Conservation (phyloP, 2,329 filamentous ascomycete genomes). For the Fusarium succisae region DNA sequence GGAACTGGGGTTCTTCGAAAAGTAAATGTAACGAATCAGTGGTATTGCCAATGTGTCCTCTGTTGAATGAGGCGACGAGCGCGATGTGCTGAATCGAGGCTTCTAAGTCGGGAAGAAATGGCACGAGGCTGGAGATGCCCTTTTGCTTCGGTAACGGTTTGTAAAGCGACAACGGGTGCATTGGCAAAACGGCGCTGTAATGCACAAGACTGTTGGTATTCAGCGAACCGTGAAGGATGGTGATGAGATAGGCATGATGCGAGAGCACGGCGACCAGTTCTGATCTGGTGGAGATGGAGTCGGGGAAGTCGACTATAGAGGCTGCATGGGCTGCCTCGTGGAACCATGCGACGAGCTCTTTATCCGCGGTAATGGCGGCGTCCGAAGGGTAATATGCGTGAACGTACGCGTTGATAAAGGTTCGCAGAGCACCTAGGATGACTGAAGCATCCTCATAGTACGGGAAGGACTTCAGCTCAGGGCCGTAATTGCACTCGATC, state of each 20-base stretch:
- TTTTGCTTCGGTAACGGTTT: background rate
- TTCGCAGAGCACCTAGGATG: rapidly evolving
- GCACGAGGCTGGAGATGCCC: background rate
- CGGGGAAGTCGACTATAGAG: background rate
- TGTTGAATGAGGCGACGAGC: rapidly evolving
- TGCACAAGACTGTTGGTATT: background rate
- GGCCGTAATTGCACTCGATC: background rate
- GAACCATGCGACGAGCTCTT: background rate
- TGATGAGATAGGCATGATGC: background rate
- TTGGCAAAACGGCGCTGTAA: background rate
- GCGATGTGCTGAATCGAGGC: background rate
- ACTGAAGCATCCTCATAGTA: background rate
- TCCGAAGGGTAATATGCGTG: background rate
- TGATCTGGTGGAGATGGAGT: rapidly evolving
- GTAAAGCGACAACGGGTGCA: background rate
- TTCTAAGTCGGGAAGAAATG: background rate
- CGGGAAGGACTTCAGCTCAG: background rate
- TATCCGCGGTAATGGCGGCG: background rate
- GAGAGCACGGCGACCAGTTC: background rate
- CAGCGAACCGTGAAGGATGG: rapidly evolving
- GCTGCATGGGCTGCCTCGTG: background rate
- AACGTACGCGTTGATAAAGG: background rate
- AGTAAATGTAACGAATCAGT: background rate
- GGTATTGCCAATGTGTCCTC: background rate
- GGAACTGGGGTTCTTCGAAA: background rate